A percentile compares a stretch with the other conserved stretches of the same genome.
Conservation (phyloP, 1,139 yeast genomes). For the Geotrichum restrictum region DNA sequence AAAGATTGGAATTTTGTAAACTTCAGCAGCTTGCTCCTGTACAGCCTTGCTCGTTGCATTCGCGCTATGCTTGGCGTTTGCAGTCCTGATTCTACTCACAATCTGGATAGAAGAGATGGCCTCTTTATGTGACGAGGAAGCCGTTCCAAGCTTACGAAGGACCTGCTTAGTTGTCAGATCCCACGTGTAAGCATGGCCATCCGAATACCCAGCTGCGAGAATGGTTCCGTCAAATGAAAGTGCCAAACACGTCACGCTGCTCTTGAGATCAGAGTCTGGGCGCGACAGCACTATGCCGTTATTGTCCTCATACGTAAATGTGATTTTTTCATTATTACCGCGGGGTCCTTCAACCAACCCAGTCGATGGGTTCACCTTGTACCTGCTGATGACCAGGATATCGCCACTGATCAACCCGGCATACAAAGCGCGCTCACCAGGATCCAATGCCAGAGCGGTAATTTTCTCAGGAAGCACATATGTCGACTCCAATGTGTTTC, state of each 20-base stretch:
- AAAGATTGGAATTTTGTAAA: constrained; percentile 29
- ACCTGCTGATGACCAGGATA: constrained; percentile 57
- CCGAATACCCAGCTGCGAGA: constrained; percentile 67
- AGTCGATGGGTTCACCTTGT: constrained; percentile 45
- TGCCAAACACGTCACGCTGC: constrained; percentile 49
- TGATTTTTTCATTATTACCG: constrained; percentile 49
- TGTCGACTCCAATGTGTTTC: constrained; percentile 54
- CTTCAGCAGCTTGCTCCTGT: constrained; percentile 7
- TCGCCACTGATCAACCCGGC: constrained; percentile 65
- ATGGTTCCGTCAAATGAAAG: constrained; percentile 74
- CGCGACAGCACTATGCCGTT: constrained; percentile 19
- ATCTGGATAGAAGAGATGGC: constrained; percentile 22
- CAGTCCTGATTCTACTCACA: constrained; percentile 6
- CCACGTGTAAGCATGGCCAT: constrained; percentile 63
- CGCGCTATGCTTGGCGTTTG: constrained; percentile 2
- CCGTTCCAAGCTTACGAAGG: constrained; percentile 47
- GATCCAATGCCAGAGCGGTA: constrained; percentile 64
- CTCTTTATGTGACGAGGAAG: constrained; percentile 45
- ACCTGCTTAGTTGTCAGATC: constrained; percentile 79
- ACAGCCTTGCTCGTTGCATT: constrained; percentile 1
- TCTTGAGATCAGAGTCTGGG: constrained; percentile 29
- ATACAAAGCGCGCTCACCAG: constrained; percentile 72
- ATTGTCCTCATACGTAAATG: constrained; percentile 28
- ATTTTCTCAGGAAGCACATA: constrained; percentile 62
- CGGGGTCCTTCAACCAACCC: constrained; percentile 53